phyloP scores from a whole-genome alignment of 192 early-diverging fungal genomes.

The Haplosporangium gracile region DNA sequence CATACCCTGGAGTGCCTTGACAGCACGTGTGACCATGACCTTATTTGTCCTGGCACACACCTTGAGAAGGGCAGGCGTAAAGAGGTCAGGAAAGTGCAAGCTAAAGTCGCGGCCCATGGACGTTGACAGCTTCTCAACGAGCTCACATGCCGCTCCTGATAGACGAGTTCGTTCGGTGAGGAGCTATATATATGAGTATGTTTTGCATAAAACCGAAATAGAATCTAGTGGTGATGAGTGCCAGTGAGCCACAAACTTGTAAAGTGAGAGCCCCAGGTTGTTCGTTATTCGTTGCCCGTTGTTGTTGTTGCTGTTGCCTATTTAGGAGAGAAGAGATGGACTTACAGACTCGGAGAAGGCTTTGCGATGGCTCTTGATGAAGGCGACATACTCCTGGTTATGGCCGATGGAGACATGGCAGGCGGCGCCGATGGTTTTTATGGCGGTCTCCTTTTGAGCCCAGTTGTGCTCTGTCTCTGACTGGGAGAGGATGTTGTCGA shows the following conservation, averaged over 20 bases:
- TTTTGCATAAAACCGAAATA: slow-evolving; percentile 12
- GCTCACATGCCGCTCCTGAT: slow-evolving; percentile 73
- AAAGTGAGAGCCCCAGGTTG: not conserved
- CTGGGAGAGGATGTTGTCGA: slow-evolving; percentile 44
- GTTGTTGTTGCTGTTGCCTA: not conserved
- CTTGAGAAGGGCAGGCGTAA: slow-evolving; percentile 72
- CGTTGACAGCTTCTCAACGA: slow-evolving; percentile 75
- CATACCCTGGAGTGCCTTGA: slow-evolving; percentile 71
- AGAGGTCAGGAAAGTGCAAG: slow-evolving; percentile 65
- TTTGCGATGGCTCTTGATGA: slow-evolving; percentile 54
- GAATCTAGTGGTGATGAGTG: slow-evolving; percentile 10
- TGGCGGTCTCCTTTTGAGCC: slow-evolving; percentile 48
- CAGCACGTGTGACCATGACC: slow-evolving; percentile 74
- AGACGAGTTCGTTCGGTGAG: slow-evolving; percentile 82
- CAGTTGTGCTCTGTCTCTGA: slow-evolving; percentile 57
- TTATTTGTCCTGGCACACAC: slow-evolving; percentile 83
- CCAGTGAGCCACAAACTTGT: not conserved
- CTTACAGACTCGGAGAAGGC: slow-evolving; percentile 42
- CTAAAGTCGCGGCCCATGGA: slow-evolving; percentile 73
- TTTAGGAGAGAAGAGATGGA: not conserved
- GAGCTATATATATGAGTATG: slow-evolving; percentile 61
- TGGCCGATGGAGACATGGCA: slow-evolving; percentile 38
- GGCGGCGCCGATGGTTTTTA: slow-evolving; percentile 37
- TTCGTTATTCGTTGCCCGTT: not conserved
- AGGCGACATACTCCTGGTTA: slow-evolving; percentile 41